A percentile compares a stretch with the other conserved stretches of the same genome.
These are phyloP conservation scores for Stentor coeruleus DNA, from an alignment of 73 alveolate species.

Conservation along the genomic window DNA sequence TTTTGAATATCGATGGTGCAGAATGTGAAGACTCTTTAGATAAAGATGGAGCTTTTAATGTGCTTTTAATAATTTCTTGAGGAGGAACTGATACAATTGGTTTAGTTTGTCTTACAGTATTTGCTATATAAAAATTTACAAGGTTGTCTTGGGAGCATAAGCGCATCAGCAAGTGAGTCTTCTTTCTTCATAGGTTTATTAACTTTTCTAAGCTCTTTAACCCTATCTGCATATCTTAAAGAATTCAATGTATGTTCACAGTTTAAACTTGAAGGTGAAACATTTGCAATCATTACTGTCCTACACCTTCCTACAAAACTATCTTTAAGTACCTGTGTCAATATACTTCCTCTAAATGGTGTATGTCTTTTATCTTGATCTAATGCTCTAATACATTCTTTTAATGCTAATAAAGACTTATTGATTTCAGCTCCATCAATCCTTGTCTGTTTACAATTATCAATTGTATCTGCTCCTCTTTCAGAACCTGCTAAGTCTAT, in stretches of 20 bases:
- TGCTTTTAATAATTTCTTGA: no score
- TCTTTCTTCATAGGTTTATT: no score
- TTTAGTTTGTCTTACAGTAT: no score
- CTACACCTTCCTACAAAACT: constrained; percentile 98
- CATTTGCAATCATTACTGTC: constrained; percentile 98
- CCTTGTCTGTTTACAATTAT: constrained; percentile 89
- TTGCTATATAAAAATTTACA: no score
- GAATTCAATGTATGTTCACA: constrained; percentile 99
- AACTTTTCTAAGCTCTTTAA: neutral
- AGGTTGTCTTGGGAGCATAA: constrained; percentile 36
- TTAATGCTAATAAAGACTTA: constrained; percentile 96
- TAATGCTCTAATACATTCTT: constrained; percentile 99
- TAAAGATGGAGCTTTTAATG: no score
- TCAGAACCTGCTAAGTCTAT: constrained; percentile 99
- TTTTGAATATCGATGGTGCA: no score
- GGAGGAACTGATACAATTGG: no score
- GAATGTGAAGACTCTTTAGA: no score
- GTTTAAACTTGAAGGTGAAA: constrained; percentile 91
- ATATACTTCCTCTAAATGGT: constrained; percentile 98
- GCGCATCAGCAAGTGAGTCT: constrained; percentile 34
- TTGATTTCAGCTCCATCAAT: constrained; percentile 99
- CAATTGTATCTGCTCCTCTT: constrained; percentile 84
- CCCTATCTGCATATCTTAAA: constrained; percentile 37
- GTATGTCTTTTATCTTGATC: constrained; percentile 96
- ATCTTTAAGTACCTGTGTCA: constrained; percentile 97